These are phyloP conservation scores for Rhodotorula mucilaginosa DNA, from an alignment of 1,284 basidiomycete genomes.

Conservation along the genomic window DNA sequence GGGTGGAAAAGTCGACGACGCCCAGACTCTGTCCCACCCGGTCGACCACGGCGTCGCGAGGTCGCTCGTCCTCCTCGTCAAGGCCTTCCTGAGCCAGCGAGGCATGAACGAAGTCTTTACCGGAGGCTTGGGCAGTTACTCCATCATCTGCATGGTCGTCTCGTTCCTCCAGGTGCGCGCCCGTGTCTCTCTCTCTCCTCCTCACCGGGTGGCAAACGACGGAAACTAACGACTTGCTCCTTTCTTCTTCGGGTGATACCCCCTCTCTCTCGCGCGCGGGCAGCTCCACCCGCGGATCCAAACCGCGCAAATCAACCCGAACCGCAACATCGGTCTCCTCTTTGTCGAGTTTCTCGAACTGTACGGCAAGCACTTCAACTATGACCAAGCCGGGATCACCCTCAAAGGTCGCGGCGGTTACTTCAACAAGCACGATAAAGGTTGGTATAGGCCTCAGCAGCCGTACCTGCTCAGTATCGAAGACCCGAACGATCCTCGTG, in stretches of 20 bases:
- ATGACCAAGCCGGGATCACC: slow-evolving; percentile 82
- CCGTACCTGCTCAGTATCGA: slow-evolving; percentile 76
- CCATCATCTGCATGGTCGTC: slow-evolving; percentile 87
- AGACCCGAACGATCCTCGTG: slow-evolving; percentile 87
- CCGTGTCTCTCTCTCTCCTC: not conserved
- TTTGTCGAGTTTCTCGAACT: slow-evolving; percentile 96
- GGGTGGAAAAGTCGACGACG: not conserved
- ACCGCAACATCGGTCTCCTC: slow-evolving; percentile 82
- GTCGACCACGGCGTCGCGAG: slow-evolving; percentile 44
- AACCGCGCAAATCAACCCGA: slow-evolving; percentile 78
- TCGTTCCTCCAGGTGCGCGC: slow-evolving; percentile 78
- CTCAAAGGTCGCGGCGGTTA: slow-evolving; percentile 79
- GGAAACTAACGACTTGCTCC: too few species aligned
- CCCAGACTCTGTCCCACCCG: slow-evolving; percentile 3
- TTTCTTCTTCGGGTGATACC: too few species aligned
- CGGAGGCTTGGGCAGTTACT: slow-evolving; percentile 90
- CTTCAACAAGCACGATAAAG: slow-evolving; percentile 72
- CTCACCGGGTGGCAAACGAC: too few species aligned
- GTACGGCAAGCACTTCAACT: slow-evolving; percentile 90
- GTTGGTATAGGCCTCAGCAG: slow-evolving; percentile 68
- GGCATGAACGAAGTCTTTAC: slow-evolving; percentile 97
- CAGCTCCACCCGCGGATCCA: slow-evolving; percentile 92
- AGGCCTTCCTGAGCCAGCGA: slow-evolving; percentile 83
- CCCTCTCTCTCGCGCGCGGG: not conserved
- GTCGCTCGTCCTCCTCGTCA: slow-evolving; percentile 75